These are phyloP conservation scores for Glarea lozoyensis DNA, from an alignment of 495 filamentous ascomycete genomes.

Conservation along the genomic window DNA sequence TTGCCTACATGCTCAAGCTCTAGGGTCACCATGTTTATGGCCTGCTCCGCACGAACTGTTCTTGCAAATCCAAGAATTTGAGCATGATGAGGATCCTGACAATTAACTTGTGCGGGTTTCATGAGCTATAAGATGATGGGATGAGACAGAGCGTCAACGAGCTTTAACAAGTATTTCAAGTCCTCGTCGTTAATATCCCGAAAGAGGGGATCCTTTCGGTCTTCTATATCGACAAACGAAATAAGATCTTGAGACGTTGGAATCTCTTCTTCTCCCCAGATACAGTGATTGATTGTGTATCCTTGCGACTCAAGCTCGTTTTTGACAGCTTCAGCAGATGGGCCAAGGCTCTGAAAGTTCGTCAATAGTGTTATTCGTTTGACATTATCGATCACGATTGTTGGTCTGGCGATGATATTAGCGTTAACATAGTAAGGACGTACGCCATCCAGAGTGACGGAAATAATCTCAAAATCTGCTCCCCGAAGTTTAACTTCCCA, in stretches of 20 bases:
- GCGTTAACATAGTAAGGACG: neutral
- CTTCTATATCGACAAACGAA: constrained; percentile 2
- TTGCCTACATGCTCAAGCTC: too few species aligned
- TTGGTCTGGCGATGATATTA: constrained; percentile 1
- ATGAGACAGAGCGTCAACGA: neutral
- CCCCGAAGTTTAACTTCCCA: neutral
- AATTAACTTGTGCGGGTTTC: constrained; percentile 22
- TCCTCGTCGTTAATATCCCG: neutral
- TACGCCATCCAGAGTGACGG: neutral
- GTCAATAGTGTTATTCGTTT: neutral
- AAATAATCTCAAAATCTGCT: neutral
- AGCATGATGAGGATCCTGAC: constrained; percentile 29
- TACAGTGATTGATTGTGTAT: constrained; percentile 1
- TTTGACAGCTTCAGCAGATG: neutral
- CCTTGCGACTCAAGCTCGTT: neutral
- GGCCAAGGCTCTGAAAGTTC: neutral
- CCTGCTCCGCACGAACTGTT: constrained; percentile 30
- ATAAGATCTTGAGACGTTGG: constrained; percentile 2
- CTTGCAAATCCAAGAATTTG: constrained; percentile 33
- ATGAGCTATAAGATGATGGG: constrained; percentile 33
- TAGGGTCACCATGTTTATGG: constrained; percentile 28
- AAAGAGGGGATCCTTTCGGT: neutral
- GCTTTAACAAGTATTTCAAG: neutral
- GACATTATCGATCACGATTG: neutral
- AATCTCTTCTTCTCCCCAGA: neutral